phyloP scores from a whole-genome alignment of 78 protist genomes.

The Planoprotostelium fungivorum region DNA sequence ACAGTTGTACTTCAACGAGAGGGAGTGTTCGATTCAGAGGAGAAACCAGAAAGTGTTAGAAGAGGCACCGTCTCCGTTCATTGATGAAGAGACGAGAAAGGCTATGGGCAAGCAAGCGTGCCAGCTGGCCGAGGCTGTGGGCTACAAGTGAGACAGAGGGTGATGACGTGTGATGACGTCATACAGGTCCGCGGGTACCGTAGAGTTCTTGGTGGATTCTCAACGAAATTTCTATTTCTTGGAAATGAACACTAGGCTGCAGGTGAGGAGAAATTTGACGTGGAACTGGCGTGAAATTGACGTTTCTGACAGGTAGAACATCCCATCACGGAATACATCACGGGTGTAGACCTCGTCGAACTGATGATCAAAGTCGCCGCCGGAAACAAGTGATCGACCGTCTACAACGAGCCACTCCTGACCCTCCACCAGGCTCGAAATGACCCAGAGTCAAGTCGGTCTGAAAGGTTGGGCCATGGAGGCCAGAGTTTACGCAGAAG shows the following conservation, averaged over 20 bases:
- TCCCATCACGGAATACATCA: constrained; percentile 92
- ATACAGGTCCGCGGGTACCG: constrained; percentile 87
- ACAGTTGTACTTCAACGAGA: constrained; percentile 72
- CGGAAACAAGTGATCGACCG: constrained; percentile 36
- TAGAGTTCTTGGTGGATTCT: constrained; percentile 91
- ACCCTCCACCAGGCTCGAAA: constrained; percentile 27
- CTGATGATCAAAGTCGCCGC: constrained; percentile 86
- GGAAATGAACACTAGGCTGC: constrained; percentile 98
- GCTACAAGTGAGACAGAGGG: constrained; percentile 68
- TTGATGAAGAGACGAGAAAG: constrained; percentile 67
- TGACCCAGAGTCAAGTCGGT: constrained; percentile 72
- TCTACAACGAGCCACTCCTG: no score
- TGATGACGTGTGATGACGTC: background rate
- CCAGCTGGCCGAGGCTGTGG: constrained; percentile 76
- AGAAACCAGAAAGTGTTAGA: constrained; percentile 92
- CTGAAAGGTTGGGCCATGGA: constrained; percentile 92
- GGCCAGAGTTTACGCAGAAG: constrained; percentile 95
- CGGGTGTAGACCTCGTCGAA: constrained; percentile 94
- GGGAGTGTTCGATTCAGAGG: constrained; percentile 95
- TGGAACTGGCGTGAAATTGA: no score
- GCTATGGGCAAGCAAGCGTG: constrained; percentile 86
- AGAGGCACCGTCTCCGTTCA: constrained; percentile 77
- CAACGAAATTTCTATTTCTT: constrained; percentile 83
- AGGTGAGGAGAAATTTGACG: constrained; percentile 21
- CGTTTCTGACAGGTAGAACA: constrained; percentile 96